Percentiles rank a stretch among this genome's conserved stretches.
Conservation (phyloP, 768 basidiomycete species). For the Kwoniella dejecticola region DNA sequence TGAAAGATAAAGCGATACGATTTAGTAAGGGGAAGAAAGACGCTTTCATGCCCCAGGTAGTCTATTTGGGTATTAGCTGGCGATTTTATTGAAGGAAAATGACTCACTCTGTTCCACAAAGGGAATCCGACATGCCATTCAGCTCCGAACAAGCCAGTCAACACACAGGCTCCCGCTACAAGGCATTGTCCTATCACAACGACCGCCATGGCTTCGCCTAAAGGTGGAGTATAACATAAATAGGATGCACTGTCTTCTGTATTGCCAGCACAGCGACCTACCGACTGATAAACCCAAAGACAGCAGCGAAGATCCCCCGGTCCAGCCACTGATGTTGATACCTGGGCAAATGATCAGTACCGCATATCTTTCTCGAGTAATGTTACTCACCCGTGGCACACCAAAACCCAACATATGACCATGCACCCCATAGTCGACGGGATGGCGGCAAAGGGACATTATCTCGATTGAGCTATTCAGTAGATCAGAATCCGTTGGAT, state of each 20-base stretch:
- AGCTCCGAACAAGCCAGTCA: conserved; percentile 42
- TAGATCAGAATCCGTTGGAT: neutral
- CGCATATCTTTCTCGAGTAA: no score
- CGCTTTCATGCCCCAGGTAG: conserved; percentile 37
- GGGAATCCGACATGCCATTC: conserved; percentile 49
- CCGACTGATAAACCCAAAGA: conserved; percentile 36
- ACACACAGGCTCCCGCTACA: conserved; percentile 30
- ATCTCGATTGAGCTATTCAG: conserved; percentile 32
- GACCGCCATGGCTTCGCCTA: conserved; percentile 41
- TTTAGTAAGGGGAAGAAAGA: conserved; percentile 26
- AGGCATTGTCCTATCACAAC: conserved; percentile 31
- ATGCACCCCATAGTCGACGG: conserved; percentile 36
- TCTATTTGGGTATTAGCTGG: neutral
- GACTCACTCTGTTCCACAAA: conserved; percentile 41
- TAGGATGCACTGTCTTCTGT: neutral
- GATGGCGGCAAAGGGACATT: conserved; percentile 37
- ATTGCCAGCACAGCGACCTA: conserved; percentile 3
- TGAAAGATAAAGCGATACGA: conserved; percentile 23
- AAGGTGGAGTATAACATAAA: neutral
- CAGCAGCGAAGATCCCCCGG: conserved; percentile 39
- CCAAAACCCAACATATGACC: conserved; percentile 42
- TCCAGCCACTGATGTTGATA: conserved; percentile 42
- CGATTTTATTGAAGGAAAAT: no score
- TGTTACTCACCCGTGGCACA: conserved; percentile 18
- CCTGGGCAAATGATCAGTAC: conserved; percentile 3